These are phyloP conservation scores for Monilinia fructigena DNA, from an alignment of 2,329 filamentous ascomycete species.

Conservation along the genomic window DNA sequence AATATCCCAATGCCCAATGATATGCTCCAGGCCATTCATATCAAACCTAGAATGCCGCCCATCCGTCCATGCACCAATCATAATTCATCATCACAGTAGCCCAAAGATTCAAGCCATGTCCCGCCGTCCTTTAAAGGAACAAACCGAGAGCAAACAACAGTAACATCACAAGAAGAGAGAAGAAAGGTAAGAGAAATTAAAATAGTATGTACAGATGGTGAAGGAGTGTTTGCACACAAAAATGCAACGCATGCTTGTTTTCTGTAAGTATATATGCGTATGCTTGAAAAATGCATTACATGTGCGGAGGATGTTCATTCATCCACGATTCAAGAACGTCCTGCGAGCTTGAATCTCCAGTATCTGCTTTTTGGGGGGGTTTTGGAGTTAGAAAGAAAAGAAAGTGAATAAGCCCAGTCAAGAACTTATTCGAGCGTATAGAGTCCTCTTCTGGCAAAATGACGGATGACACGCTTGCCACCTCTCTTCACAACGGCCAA, in stretches of 20 bases:
- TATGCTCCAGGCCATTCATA: too few species aligned
- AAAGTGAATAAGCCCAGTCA: not conserved
- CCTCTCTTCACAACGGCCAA: slow-evolving; percentile 42
- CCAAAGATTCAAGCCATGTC: too few species aligned
- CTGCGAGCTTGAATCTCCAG: slow-evolving; percentile 5
- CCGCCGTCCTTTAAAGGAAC: too few species aligned
- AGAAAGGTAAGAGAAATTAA: not conserved
- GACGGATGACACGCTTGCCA: not conserved
- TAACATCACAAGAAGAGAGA: too few species aligned
- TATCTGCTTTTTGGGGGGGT: not conserved
- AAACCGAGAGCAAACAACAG: too few species aligned
- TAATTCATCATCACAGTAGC: too few species aligned
- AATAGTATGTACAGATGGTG: not conserved
- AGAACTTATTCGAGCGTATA: not conserved
- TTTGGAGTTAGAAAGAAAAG: not conserved
- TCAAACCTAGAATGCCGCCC: too few species aligned
- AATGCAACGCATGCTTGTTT: not conserved
- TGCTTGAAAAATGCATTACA: not conserved
- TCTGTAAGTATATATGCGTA: not conserved
- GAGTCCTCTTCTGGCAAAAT: not conserved
- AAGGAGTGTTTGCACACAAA: not conserved
- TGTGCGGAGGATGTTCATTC: not conserved
- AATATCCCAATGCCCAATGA: too few species aligned
- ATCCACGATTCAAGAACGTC: slow-evolving; percentile 8
- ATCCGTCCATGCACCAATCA: too few species aligned